Evolutionary conservation across 768 basidiomycete genomes (phyloP).

Genomic region (Leccinellum luteum): DNA sequence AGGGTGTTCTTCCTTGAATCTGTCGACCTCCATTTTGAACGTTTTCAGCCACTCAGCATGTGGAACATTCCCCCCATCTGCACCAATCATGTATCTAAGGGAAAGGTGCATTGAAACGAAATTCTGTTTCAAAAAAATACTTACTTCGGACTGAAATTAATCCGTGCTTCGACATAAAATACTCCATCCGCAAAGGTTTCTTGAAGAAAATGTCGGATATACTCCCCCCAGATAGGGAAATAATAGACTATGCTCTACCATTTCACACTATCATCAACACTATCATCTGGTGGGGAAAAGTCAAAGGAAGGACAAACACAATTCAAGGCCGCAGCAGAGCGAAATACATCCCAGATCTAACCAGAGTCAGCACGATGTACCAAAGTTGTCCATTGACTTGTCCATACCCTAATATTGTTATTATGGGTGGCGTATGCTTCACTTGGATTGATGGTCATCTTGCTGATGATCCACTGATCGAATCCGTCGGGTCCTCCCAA

Average conservation of each 20-base stretch:
- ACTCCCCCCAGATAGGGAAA: constrained; percentile 56
- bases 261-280: background rate
- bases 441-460: constrained; percentile 64
- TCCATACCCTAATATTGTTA: constrained; percentile 57
- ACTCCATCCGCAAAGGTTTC: constrained; percentile 69
- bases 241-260: constrained; percentile 42
- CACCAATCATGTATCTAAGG: constrained; percentile 52
- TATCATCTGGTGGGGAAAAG: background rate
- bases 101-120: background rate
- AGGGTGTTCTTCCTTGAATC: constrained; percentile 54
- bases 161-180: constrained; percentile 64
- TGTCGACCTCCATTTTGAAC: constrained; percentile 50
- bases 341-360: constrained; percentile 78
- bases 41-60: constrained; percentile 58
- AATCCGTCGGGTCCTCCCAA: constrained; percentile 66
- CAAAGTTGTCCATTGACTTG: background rate
- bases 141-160: constrained; percentile 62
- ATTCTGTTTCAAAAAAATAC: constrained; percentile 6
- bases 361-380: background rate
- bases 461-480: constrained; percentile 59
- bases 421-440: constrained; percentile 76
- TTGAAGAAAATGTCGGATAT: constrained; percentile 60
- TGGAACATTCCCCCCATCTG: constrained; percentile 56
- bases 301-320: constrained; percentile 34
- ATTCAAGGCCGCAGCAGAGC: constrained; percentile 49